Conservation (phyloP, 768 basidiomycete genomes). For the Tephrocybe sp. region DNA sequence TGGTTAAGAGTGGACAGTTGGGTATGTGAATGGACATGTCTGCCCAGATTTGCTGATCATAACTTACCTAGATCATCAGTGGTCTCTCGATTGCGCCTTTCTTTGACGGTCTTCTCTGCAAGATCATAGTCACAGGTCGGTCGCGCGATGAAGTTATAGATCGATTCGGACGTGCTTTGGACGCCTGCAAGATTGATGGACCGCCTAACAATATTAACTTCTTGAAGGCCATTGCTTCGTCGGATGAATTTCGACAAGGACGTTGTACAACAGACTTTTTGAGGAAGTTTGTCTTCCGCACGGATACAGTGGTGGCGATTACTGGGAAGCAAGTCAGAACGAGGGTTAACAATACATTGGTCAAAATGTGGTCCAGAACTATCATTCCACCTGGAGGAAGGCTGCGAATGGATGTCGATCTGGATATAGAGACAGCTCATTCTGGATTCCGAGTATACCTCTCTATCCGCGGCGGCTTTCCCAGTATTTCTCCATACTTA, state of each 20-base stretch:
- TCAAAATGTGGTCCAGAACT: constrained; percentile 48
- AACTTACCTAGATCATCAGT: constrained; percentile 37
- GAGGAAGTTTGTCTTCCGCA: no score
- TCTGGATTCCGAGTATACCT: constrained; percentile 56
- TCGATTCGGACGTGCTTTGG: constrained; percentile 27
- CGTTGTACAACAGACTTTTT: no score
- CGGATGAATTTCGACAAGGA: no score
- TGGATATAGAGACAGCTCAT: constrained; percentile 11
- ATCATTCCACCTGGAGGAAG: constrained; percentile 42
- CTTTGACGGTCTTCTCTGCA: constrained; percentile 60
- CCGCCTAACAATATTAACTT: no score
- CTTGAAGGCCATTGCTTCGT: no score
- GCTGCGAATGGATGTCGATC: constrained; percentile 36
- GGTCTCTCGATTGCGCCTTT: constrained; percentile 49
- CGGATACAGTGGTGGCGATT: constrained; percentile 47
- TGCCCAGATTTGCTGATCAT: neutral
- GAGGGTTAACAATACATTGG: constrained; percentile 36
- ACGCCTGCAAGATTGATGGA: no score
- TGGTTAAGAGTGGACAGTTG: constrained; percentile 66
- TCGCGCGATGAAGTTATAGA: constrained; percentile 44
- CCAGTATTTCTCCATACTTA: constrained; percentile 51
- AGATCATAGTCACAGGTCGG: constrained; percentile 51
- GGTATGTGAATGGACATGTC: constrained; percentile 27
- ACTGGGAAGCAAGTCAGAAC: constrained; percentile 49
- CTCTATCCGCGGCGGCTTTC: constrained; percentile 58